Base-by-base conservation (phyloP, 108 stramenopile species). In the Pseudonitzschia pungens region DNA sequence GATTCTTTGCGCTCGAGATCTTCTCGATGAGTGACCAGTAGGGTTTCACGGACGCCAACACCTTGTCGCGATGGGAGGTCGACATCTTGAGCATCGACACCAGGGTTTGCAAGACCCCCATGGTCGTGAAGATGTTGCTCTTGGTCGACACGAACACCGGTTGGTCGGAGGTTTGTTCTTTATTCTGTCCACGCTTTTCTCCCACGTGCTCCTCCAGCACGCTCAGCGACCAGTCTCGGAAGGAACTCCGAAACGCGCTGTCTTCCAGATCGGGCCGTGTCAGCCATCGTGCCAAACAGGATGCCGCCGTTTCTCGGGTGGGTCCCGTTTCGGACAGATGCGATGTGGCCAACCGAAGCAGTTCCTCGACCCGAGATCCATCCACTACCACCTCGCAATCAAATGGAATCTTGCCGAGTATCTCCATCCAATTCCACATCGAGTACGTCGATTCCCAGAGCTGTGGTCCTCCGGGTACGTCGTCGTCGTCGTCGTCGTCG, bases 381-480 rank as follows among this genome's bases (percentile, higher is more conserved):
- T 63, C 71, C 5, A 93, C 86, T 74, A 98, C 95, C 15, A 98
- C 93, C 27, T 83, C 78, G 48, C 68, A 84, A 76, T 97, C 91
- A 74, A 99, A 99, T 8, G 99, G 99, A 12, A 98, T 92, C 32
- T 98, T 84, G 63, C 91, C 89, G 29, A 99, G 80, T 68, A 97
- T 94, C 28, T 83, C 87, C 81, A 99, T 75, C 99, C 99, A 99
- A 51, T 96, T 87, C 80, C 98, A 86, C n/a, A 98, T 77, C n/a
- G 83, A 70, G 77, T 98, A 98, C 0, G 94, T 71, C 14, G 92
- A 89, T 83, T 97, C 92, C 99, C 99, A 99, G 7, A 73, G 64
- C 52, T 90, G 71, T 24, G 86, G 76, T 11, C 53, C 53, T 26
- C 27, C 71, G 24, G 12, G 55, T 29, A 28, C 16, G 9, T 36